Evolutionary conservation across 2,329 filamentous ascomycete genomes (phyloP).

Genomic region (Colletotrichum liaoningense): DNA sequence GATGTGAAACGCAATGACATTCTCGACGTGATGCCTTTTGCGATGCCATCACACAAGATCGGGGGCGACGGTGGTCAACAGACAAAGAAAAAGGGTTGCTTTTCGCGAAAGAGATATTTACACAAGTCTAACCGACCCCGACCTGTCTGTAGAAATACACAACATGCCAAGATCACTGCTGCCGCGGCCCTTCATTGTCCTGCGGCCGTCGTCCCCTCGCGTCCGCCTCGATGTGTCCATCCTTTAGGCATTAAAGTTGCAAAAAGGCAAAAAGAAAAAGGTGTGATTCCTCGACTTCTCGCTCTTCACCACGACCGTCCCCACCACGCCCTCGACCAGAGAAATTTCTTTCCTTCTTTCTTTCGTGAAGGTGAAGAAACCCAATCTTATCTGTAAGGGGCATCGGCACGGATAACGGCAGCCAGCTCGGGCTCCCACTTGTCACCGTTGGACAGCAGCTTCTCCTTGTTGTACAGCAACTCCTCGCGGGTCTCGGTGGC

Average conservation of each 20-base stretch:
- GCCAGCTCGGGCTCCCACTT: conserved; percentile 99
- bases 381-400: conserved; percentile 80
- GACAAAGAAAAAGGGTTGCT: conserved; percentile 35
- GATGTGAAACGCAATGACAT: neutral
- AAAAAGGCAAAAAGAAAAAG: neutral
- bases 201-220: neutral
- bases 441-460: conserved; percentile 88
- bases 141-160: conserved; percentile 34
- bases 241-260: conserved; percentile 17
- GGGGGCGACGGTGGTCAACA: neutral
- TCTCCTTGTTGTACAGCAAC: conserved; percentile 98
- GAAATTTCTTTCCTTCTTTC: neutral
- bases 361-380: neutral
- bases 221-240: neutral
- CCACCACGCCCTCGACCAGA: neutral
- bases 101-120: conserved; percentile 35
- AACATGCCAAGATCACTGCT: conserved; percentile 21
- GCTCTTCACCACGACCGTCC: neutral
- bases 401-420: conserved; percentile 90
- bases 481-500: conserved; percentile 83
- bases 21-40: neutral
- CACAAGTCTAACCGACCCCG: conserved; percentile 31
- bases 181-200: conserved; percentile 14
- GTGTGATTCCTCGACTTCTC: neutral
- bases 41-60: neutral